These are phyloP conservation scores for Aspergillus sparsus DNA, from an alignment of 495 filamentous ascomycete species.

Conservation along the genomic window DNA sequence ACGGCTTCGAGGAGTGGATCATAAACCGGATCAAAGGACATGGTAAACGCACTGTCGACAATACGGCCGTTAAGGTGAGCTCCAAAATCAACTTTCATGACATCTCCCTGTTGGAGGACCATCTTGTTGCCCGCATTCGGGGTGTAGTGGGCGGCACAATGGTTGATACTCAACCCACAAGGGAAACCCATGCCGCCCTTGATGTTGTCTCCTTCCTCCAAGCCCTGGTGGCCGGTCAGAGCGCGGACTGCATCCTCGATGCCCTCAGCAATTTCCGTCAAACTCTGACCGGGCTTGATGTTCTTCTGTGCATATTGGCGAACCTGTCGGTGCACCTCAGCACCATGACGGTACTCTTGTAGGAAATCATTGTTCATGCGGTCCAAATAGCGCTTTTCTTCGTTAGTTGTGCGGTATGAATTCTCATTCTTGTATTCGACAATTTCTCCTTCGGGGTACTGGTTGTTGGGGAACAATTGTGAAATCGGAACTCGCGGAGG, in stretches of 20 bases:
- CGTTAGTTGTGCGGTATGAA: conserved; percentile 75
- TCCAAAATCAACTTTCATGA: conserved; percentile 93
- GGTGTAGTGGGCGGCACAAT: conserved; percentile 86
- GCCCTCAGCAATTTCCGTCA: conserved; percentile 80
- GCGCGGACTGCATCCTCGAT: conserved; percentile 85
- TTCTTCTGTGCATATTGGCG: conserved; percentile 78
- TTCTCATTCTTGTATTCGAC: conserved; percentile 77
- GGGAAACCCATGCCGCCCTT: conserved; percentile 88
- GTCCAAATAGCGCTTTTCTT: conserved; percentile 85
- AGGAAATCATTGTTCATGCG: conserved; percentile 83
- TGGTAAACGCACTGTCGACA: conserved; percentile 90
- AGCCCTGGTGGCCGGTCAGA: conserved; percentile 72
- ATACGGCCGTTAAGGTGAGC: conserved; percentile 90
- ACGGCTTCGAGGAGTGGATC: conserved; percentile 81
- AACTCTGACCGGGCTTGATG: conserved; percentile 77
- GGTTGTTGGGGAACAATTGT: conserved; percentile 71
- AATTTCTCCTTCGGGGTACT: conserved; percentile 80
- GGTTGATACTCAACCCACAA: conserved; percentile 81
- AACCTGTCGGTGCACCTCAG: conserved; percentile 86
- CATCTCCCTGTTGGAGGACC: conserved; percentile 75
- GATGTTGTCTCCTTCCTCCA: conserved; percentile 76
- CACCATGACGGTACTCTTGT: conserved; percentile 81
- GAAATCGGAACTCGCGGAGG: conserved; percentile 76
- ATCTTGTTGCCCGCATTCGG: conserved; percentile 92
- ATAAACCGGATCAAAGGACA: conserved; percentile 83